Evolutionary conservation across 108 stramenopile species (phyloP).

Genomic region (Pelagomonas calceolata): DNA sequence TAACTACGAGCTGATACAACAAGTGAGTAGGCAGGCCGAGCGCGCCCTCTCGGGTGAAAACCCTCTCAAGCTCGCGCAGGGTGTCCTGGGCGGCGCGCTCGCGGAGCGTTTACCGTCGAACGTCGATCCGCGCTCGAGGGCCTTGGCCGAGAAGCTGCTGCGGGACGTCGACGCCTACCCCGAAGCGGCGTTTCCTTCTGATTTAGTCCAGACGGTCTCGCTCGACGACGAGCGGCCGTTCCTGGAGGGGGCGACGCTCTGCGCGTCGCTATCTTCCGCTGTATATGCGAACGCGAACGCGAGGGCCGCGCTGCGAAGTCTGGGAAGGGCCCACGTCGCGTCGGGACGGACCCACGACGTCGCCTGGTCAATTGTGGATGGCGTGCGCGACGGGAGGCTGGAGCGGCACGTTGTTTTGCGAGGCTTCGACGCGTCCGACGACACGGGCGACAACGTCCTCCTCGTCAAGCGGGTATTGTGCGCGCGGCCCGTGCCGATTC

Average conservation of each 20-base stretch:
- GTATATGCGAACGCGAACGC: slow-evolving; percentile 35
- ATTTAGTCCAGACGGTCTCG: no score
- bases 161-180: no score
- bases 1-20: no score
- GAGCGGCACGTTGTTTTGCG: slow-evolving; percentile 31
- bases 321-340: slow-evolving; percentile 54
- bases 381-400: slow-evolving; percentile 25
- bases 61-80: no score
- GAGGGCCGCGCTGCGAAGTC: slow-evolving; percentile 17
- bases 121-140: no score
- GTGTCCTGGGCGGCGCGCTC: no score
- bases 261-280: neutral
- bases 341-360: slow-evolving; percentile 58
- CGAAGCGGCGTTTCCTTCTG: no score
- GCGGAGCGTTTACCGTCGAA: no score
- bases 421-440: slow-evolving; percentile 77
- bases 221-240: no score
- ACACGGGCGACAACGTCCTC: slow-evolving; percentile 53
- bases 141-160: no score
- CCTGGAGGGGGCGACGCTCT: neutral
- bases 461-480: slow-evolving; percentile 52
- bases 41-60: no score
- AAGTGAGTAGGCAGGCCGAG: no score
- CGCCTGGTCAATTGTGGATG: slow-evolving; percentile 64
- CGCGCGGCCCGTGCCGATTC: slow-evolving; percentile 32